Percentiles rank a stretch among this genome's conserved stretches.
Evolutionary conservation across 306 rosid species (phyloP).

Genomic region (Cicer bijugum): DNA sequence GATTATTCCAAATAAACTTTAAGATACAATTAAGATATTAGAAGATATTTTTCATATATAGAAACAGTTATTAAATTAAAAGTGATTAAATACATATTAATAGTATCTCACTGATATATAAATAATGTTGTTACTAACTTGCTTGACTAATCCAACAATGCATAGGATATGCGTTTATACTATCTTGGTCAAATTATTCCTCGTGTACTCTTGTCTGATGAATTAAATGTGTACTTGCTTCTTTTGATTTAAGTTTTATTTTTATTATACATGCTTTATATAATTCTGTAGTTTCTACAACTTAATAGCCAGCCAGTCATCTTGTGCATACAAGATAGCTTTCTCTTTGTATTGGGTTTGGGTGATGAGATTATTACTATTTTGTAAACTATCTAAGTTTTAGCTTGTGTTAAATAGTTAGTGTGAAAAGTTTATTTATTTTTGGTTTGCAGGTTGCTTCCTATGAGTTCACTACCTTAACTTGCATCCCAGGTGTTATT

Average conservation of each 20-base stretch:
- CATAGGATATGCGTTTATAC: neutral
- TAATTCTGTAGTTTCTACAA: no score
- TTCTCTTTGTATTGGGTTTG: slow-evolving; percentile 18
- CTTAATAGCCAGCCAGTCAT: neutral
- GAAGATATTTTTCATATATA: neutral
- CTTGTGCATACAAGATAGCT: neutral
- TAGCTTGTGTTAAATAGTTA: slow-evolving; percentile 27
- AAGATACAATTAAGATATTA: neutral
- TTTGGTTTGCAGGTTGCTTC: slow-evolving; percentile 84
- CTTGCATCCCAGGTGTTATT: slow-evolving; percentile 98
- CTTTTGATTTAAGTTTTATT: neutral
- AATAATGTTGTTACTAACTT: neutral
- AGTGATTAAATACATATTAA: neutral
- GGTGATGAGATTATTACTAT: slow-evolving; percentile 13
- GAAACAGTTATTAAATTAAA: neutral
- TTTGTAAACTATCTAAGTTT: slow-evolving; percentile 29
- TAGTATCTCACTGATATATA: neutral
- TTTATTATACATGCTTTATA: neutral
- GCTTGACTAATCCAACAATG: neutral
- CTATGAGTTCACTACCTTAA: slow-evolving; percentile 92
- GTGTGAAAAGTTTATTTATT: slow-evolving; percentile 42
- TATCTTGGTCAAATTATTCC: neutral
- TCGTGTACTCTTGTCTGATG: neutral
- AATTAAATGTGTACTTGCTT: neutral
- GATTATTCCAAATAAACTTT: neutral